These are phyloP conservation scores for Amanita jacksonii DNA, from an alignment of 768 basidiomycete species.

Conservation along the genomic window DNA sequence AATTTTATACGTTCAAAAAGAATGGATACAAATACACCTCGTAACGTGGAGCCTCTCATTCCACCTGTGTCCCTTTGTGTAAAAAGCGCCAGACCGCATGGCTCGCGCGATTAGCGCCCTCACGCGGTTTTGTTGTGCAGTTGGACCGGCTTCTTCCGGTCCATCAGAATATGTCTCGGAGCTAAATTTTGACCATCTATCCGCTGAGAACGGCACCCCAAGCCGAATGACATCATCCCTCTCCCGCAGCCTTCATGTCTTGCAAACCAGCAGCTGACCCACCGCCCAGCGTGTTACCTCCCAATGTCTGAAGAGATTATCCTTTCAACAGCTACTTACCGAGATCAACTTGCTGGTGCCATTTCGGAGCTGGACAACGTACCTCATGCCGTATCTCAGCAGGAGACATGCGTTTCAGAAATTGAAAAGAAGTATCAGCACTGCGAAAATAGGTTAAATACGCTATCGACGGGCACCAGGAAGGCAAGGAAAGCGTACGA, in stretches of 20 bases:
- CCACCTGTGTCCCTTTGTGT: too few species aligned
- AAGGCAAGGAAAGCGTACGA: conserved; percentile 38
- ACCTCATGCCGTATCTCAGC: conserved; percentile 27
- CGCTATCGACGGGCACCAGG: conserved; percentile 27
- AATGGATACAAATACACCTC: too few species aligned
- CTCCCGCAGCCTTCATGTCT: too few species aligned
- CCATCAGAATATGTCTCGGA: too few species aligned
- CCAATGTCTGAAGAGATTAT: conserved; percentile 24
- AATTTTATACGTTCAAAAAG: too few species aligned
- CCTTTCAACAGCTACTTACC: conserved; percentile 28
- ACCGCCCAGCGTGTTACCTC: not conserved
- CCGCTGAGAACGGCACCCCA: not conserved
- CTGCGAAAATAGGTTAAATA: conserved; percentile 18
- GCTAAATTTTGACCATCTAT: too few species aligned
- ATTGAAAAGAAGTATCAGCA: conserved; percentile 20
- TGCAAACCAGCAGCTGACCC: too few species aligned
- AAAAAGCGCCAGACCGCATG: too few species aligned
- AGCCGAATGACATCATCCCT: not conserved
- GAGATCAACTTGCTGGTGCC: conserved; percentile 22
- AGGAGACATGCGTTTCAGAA: conserved; percentile 25
- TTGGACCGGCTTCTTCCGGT: too few species aligned
- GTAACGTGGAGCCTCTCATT: too few species aligned
- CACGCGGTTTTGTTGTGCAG: too few species aligned
- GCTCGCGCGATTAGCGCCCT: too few species aligned
- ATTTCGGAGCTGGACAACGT: conserved; percentile 32